Evolutionary conservation across 2,329 filamentous ascomycete species (phyloP).

Genomic region (Dactylellina haptotyla): DNA sequence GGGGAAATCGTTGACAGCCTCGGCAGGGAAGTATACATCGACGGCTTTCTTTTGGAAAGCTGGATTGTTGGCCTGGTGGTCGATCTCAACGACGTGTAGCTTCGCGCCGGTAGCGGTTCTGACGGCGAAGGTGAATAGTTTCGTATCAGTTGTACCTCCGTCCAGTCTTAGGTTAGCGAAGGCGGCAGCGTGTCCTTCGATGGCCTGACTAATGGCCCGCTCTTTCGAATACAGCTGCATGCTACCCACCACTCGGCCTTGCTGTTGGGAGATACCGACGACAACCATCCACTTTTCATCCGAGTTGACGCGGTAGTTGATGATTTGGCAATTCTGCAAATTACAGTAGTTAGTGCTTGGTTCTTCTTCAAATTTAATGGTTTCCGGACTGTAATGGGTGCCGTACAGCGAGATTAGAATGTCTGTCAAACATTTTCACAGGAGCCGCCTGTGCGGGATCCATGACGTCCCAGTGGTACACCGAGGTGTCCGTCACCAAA

Average conservation of each 20-base stretch:
- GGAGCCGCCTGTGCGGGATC: conserved; percentile 81
- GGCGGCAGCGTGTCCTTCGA: conserved; percentile 94
- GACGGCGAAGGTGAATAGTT: conserved; percentile 96
- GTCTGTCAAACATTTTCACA: conserved; percentile 92
- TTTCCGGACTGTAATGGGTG: not conserved
- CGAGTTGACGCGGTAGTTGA: conserved; percentile 96
- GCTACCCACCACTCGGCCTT: conserved; percentile 90
- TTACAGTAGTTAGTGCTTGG: too few relatives aligned
- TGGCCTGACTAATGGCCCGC: conserved; percentile 94
- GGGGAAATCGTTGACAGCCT: conserved; percentile 96
- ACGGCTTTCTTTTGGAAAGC: conserved; percentile 94
- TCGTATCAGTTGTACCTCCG: conserved; percentile 87
- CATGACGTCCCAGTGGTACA: conserved; percentile 98
- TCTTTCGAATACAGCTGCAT: conserved; percentile 98
- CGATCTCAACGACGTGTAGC: conserved; percentile 96
- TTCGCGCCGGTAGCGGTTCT: conserved; percentile 89
- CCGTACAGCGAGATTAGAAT: conserved; percentile 83
- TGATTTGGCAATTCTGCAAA: conserved; percentile 96
- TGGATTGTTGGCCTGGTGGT: conserved; percentile 88
- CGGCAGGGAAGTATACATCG: conserved; percentile 95
- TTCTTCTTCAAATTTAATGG: too few relatives aligned
- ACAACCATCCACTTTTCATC: conserved; percentile 99
- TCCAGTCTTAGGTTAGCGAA: conserved; percentile 91
- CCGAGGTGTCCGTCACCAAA: conserved; percentile 86
- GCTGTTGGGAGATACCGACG: conserved; percentile 92